phyloP scores from a whole-genome alignment of 371 early-diverging fungal species.

The Actinomortierella ambigua region DNA sequence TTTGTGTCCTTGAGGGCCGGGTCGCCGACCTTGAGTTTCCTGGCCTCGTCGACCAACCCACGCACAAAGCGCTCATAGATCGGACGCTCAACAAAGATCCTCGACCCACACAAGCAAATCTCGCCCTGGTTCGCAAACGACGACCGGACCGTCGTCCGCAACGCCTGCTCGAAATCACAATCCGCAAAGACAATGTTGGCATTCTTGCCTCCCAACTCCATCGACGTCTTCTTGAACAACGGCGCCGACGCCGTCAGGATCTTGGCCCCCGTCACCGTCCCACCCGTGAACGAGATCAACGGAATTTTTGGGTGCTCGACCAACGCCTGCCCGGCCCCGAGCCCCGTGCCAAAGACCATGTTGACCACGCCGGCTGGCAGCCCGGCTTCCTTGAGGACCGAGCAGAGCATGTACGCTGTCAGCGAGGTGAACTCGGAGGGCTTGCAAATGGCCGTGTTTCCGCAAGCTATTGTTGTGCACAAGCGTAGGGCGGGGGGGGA shows the following conservation, averaged over 20 bases:
- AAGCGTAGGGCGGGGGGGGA: not conserved
- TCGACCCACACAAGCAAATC: slow-evolving; percentile 65
- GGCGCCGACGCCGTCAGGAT: slow-evolving; percentile 57
- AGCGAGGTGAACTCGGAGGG: slow-evolving; percentile 77
- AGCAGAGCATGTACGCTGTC: slow-evolving; percentile 68
- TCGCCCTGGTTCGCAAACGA: slow-evolving; percentile 79
- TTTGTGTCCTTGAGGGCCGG: slow-evolving; percentile 57
- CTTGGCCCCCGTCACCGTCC: slow-evolving; percentile 69
- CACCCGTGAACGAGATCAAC: slow-evolving; percentile 81
- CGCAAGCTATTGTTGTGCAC: slow-evolving; percentile 39
- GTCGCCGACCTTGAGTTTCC: slow-evolving; percentile 67
- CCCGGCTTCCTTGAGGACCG: slow-evolving; percentile 65
- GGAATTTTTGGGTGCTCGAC: slow-evolving; percentile 70
- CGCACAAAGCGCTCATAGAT: slow-evolving; percentile 66
- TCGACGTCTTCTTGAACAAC: slow-evolving; percentile 68
- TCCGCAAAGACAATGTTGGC: slow-evolving; percentile 78
- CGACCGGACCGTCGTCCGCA: slow-evolving; percentile 58
- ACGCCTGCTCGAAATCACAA: slow-evolving; percentile 65
- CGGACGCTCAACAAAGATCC: slow-evolving; percentile 70
- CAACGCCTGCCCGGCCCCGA: slow-evolving; percentile 64
- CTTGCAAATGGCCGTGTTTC: slow-evolving; percentile 76
- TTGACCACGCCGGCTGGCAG: slow-evolving; percentile 80
- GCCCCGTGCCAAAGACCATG: slow-evolving; percentile 76
- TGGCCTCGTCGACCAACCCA: slow-evolving; percentile 46
- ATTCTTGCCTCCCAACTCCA: slow-evolving; percentile 83